Base-by-base conservation (phyloP, 768 basidiomycete species). In the Harrya chromipes region DNA sequence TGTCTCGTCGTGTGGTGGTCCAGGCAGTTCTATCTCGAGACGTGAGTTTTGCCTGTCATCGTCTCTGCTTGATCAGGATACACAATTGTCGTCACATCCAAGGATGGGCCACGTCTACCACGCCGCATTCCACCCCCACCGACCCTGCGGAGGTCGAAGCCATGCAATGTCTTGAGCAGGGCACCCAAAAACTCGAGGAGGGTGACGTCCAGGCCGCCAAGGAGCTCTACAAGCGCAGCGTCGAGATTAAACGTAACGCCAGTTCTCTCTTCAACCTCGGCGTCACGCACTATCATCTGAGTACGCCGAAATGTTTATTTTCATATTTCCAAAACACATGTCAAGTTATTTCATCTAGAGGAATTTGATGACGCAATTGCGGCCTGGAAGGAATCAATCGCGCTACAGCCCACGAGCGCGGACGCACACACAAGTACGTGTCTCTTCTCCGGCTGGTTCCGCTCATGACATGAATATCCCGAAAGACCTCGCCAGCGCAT, bases 201-300 rank as follows among this genome's bases (percentile, higher is more conserved):
- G 91, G 91, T 19, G 91, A 93, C 54, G 82, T 93, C 4, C 75
- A 87, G 57, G 81, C 76, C 43, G 90, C 90, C 44, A 91, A 87
- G 66, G 73, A 73, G 40, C 75, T 88, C 34, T 93, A 92, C 70
- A 74, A 79, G 66, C 81, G 89, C 56, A 90, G 89, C 60, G 79
- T 84, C 24, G 83, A 90, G 61, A 88, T 93, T 49, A 84, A 85
- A 64, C 80, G 83, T 50, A 87, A 78, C 47, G 86, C 89, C 10
- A 88, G 85, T 65, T 84, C 87, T 12, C 76, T 93, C 34, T 93
- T 92, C 70, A 93, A 93, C 64, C 77, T 92, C 13, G 90, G 91
- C 37, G 91, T 93, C 26, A 90, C 91, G 4, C 84, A 90, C 62
- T 93, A 92, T 66, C 90, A 93, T 67, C 79, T 92, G 41, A 91